Base-by-base conservation (phyloP, 2,329 filamentous ascomycete genomes). In the Pyrenophora tritici-repentis region DNA sequence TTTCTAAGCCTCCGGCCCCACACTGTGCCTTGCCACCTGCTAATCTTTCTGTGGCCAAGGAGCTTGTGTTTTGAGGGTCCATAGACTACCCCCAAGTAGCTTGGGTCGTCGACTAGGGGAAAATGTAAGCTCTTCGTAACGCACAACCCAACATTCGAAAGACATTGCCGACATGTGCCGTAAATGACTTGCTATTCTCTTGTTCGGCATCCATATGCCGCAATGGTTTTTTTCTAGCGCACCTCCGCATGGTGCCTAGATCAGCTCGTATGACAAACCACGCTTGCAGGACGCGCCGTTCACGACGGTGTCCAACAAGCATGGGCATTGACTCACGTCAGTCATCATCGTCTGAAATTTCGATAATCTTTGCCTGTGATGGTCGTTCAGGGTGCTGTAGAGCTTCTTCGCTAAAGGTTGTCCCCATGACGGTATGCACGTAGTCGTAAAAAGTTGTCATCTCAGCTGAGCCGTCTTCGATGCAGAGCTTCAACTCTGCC, bases 261-360 rank as follows among this genome's bases (percentile, higher is more conserved):
- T 17, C 32, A 20, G 12, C 14, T 13, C 7, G 8, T 18, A 26
- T 33, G 17, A 34, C 48, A 40, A 8, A 35, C 14, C 33, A 18
- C 22, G 18, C 33, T 29, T 12, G 26, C 20, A 33, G 8, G 13
- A 47, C 18, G 31, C 13, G 43, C 31, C 32, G 39, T 17, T 13
- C 6, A 33, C 16, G 12, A 24, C 9, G 13, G 29, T 35, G 17
- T 16, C 20, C 33, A 10, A 10, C n/a, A 3, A 4, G 9, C 26
- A 22, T 13, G 13, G 24, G 29, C 17, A 32, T n/a, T 36, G 4
- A 14, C 14, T 4, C 20, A 31, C 9, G 7, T 48, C 29, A 40
- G 39, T 64, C 56, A 3, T 69, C 65, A 24, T 67, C 63, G 34
- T 67, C 64, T 2, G 67, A 70, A 2, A 70, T 69, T 3, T 59